Conservation (phyloP, 805 yeast genomes). For the Kazachstania psychrophila region DNA sequence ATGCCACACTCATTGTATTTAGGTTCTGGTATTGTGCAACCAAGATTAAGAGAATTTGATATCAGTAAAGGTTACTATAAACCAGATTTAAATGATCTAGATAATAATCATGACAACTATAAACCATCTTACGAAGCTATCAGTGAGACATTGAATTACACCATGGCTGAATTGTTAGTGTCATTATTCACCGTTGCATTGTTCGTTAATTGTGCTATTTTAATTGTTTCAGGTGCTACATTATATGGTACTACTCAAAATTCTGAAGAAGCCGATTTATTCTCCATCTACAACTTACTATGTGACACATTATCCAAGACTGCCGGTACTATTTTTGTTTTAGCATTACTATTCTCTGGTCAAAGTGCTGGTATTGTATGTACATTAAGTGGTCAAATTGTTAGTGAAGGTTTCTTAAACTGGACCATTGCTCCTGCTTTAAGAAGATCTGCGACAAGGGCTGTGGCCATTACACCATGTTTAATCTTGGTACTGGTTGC, state of each 20-base stretch:
- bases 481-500: constrained; percentile 60
- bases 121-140: constrained; percentile 78
- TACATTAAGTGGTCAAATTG: constrained; percentile 90
- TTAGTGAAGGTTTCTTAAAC: constrained; percentile 78
- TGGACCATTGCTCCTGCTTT: constrained; percentile 77
- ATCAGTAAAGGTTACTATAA: constrained; percentile 52
- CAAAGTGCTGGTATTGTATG: constrained; percentile 94
- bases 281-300: constrained; percentile 65
- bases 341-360: constrained; percentile 80
- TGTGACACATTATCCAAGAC: constrained; percentile 53
- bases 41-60: constrained; percentile 74
- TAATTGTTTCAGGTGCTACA: constrained; percentile 90
- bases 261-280: constrained; percentile 68
- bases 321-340: constrained; percentile 77
- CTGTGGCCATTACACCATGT: constrained; percentile 82
- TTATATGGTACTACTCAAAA: constrained; percentile 46
- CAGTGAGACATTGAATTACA: constrained; percentile 67
- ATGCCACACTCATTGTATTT: constrained; percentile 89
- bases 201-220: constrained; percentile 81
- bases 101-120: constrained; percentile 39
- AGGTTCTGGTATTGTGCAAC: constrained; percentile 84
- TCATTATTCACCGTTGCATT: constrained; percentile 84
- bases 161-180: constrained; percentile 72
- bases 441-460: constrained; percentile 72
- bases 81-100: constrained; percentile 31